phyloP scores from a whole-genome alignment of 2,329 filamentous ascomycete genomes.

The Rugonectria rugulosa region DNA sequence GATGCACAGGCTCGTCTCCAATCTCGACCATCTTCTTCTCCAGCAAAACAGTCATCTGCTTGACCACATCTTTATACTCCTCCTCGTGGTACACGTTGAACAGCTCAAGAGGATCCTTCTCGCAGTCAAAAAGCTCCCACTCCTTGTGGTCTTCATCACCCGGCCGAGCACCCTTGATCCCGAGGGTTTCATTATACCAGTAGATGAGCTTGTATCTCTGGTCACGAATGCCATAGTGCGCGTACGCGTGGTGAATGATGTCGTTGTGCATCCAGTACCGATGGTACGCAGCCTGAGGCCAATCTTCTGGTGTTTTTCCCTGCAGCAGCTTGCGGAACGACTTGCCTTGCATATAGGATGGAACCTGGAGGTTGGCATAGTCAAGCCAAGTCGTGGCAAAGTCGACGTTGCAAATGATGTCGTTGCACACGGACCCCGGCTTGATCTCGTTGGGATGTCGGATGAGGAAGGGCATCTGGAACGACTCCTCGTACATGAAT shows the following conservation, averaged over 20 bases:
- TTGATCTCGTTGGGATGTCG: constrained; percentile 53
- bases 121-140: constrained; percentile 63
- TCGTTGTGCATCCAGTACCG: constrained; percentile 65
- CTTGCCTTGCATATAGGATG: constrained; percentile 60
- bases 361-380: constrained; percentile 48
- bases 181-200: constrained; percentile 61
- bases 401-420: constrained; percentile 62
- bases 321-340: constrained; percentile 51
- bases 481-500: constrained; percentile 65
- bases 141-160: constrained; percentile 53
- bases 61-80: constrained; percentile 47
- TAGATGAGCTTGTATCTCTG: constrained; percentile 63
- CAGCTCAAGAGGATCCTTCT: constrained; percentile 57
- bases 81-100: constrained; percentile 54
- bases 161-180: constrained; percentile 51
- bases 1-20: constrained; percentile 53
- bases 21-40: constrained; percentile 61
- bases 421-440: constrained; percentile 49
- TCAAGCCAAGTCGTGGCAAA: constrained; percentile 61
- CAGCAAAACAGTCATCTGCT: constrained; percentile 50
- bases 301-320: constrained; percentile 49
- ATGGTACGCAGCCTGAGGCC: constrained; percentile 62
- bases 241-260: constrained; percentile 56
- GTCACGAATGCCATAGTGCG: constrained; percentile 60
- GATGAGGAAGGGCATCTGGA: constrained; percentile 63